A percentile compares a stretch with the other conserved stretches of the same genome.
These are phyloP conservation scores for Akebia trifoliata DNA, from an alignment of 164 flowering plant species.

Conservation along the genomic window DNA sequence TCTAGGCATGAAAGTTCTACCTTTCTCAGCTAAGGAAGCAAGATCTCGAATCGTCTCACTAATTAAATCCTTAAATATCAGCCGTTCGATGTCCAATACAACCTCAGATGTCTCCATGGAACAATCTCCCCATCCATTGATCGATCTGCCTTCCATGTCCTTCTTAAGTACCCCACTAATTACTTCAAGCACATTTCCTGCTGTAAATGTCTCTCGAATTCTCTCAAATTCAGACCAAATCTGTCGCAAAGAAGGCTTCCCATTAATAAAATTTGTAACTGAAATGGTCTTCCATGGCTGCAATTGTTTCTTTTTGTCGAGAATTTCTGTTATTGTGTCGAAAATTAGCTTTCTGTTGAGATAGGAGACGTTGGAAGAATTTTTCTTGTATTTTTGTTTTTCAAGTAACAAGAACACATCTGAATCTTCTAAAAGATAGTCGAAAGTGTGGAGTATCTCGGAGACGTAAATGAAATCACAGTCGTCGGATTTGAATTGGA, in stretches of 20 bases:
- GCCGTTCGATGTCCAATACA: constrained; percentile 70
- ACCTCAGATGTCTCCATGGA: constrained; percentile 48
- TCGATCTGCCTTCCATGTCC: constrained; percentile 46
- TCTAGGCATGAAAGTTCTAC: constrained; percentile 21
- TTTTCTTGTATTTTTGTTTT: constrained; percentile 45
- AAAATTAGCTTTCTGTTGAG: constrained; percentile 60
- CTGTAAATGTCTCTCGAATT: constrained; percentile 36
- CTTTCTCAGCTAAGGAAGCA: constrained; percentile 29
- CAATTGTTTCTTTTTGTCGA: constrained; percentile 33
- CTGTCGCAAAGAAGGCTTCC: constrained; percentile 18
- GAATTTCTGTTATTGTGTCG: constrained; percentile 59
- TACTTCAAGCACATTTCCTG: constrained; percentile 46
- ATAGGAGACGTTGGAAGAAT: constrained; percentile 32
- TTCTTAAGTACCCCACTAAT: constrained; percentile 49
- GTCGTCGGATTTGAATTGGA: constrained; percentile 25
- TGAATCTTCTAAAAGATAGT: neutral
- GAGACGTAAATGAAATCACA: constrained; percentile 52
- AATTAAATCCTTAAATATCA: constrained; percentile 71
- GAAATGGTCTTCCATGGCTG: constrained; percentile 55
- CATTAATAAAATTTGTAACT: neutral
- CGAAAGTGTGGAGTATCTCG: constrained; percentile 50
- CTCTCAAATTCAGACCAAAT: constrained; percentile 54
- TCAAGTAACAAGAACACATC: constrained; percentile 31
- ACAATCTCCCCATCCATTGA: constrained; percentile 50
- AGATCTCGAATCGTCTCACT: constrained; percentile 63